Percentiles rank a stretch among this genome's conserved stretches.
Evolutionary conservation across 805 yeast species (phyloP).

Genomic region (Pichia nanzhaoensis): DNA sequence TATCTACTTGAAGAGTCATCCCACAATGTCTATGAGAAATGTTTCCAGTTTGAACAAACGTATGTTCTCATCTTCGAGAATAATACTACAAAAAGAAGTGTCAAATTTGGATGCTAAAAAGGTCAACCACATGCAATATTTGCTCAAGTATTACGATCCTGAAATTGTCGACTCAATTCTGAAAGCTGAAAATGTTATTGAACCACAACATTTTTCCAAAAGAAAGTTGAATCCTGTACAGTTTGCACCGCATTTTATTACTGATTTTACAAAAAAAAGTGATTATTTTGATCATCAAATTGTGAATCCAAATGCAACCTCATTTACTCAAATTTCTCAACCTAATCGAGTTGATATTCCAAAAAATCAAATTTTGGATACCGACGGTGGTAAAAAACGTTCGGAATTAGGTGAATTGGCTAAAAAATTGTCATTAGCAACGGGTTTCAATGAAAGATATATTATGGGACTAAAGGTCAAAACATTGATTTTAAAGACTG

Average conservation of each 20-base stretch:
- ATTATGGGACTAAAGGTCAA: conserved; percentile 55
- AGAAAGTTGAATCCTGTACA: conserved; percentile 38
- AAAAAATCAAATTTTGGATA: conserved; percentile 17
- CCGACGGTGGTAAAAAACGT: conserved; percentile 18
- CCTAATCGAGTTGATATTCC: conserved; percentile 23
- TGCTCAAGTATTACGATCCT: conserved; percentile 75
- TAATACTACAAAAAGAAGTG: conserved; percentile 10
- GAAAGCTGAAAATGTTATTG: conserved; percentile 68
- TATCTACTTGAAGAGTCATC: neutral
- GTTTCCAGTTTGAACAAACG: conserved; percentile 10
- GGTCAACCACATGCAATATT: conserved; percentile 42
- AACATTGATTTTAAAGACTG: conserved; percentile 69
- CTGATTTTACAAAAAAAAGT: conserved; percentile 66
- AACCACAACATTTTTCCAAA: conserved; percentile 52
- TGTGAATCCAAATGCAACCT: conserved; percentile 13
- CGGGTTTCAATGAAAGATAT: conserved; percentile 60
- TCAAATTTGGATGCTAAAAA: conserved; percentile 21
- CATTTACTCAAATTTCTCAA: conserved; percentile 22
- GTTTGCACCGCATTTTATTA: conserved; percentile 66
- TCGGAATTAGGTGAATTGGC: conserved; percentile 36
- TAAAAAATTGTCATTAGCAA: conserved; percentile 49
- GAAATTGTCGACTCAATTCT: conserved; percentile 75
- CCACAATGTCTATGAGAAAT: conserved; percentile 1
- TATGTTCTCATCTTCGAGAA: conserved; percentile 14
- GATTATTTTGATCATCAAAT: conserved; percentile 65